A percentile compares a stretch with the other conserved stretches of the same genome.
These are phyloP conservation scores for Reticulascus tulasneorum DNA, from an alignment of 2,329 filamentous ascomycete species.

Conservation along the genomic window DNA sequence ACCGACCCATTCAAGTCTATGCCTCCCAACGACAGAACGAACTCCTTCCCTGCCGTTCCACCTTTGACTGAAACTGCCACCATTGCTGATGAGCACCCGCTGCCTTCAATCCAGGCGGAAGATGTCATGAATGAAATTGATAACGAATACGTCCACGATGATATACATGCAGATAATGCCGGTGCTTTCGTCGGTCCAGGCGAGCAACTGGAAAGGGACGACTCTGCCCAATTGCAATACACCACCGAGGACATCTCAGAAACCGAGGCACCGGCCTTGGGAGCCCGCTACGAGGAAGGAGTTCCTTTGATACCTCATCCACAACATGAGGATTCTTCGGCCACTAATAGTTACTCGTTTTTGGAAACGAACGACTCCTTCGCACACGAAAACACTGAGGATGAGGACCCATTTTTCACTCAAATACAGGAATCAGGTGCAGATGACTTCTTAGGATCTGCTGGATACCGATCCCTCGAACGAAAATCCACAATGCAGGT, in stretches of 20 bases:
- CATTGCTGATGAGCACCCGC: slow-evolving; percentile 28
- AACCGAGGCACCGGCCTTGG: slow-evolving; percentile 37
- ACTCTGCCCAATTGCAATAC: too few relatives aligned
- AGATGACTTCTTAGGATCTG: slow-evolving; percentile 19
- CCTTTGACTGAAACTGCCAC: slow-evolving; percentile 21
- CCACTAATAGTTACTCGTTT: too few relatives aligned
- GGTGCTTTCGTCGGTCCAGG: too few relatives aligned
- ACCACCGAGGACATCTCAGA: background rate
- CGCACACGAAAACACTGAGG: slow-evolving; percentile 41
- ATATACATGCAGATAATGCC: slow-evolving; percentile 20
- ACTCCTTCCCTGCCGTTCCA: slow-evolving; percentile 59
- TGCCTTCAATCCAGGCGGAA: slow-evolving; percentile 47
- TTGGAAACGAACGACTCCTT: slow-evolving; percentile 23
- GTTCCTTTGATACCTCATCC: slow-evolving; percentile 54
- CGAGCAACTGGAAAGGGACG: slow-evolving; percentile 12
- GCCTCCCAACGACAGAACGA: slow-evolving; percentile 53
- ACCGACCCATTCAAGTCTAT: slow-evolving; percentile 59
- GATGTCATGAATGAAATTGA: slow-evolving; percentile 52
- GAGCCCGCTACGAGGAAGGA: slow-evolving; percentile 67
- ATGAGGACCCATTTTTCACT: slow-evolving; percentile 62
- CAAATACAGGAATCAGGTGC: slow-evolving; percentile 37
- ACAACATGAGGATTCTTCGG: too few relatives aligned
- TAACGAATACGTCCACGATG: slow-evolving; percentile 38
- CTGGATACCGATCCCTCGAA: slow-evolving; percentile 39
- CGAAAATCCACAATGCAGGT: slow-evolving; percentile 70